Conservation (phyloP, 208 protist genomes). For the Tritrichomonas musculus region DNA sequence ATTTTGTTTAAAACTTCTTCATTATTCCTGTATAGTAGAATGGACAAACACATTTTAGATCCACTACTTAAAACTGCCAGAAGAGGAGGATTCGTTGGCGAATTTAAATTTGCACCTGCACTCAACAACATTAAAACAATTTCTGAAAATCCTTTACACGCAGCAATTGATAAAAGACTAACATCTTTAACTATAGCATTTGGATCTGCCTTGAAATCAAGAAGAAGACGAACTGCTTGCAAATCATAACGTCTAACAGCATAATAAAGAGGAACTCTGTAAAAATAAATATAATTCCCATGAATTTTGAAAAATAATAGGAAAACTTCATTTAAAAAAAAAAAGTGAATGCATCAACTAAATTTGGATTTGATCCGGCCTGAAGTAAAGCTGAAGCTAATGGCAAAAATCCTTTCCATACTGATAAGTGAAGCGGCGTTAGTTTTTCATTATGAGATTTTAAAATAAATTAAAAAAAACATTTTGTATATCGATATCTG, state of each 20-base stretch:
- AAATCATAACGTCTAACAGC: background rate
- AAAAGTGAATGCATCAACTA: background rate
- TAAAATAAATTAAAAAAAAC: no score
- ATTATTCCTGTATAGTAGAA: background rate
- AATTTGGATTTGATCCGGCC: background rate
- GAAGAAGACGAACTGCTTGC: background rate
- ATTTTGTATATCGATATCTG: background rate
- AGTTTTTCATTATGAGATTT: background rate
- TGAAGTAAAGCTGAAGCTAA: background rate
- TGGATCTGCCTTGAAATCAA: slow-evolving; percentile 8
- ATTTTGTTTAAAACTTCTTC: background rate
- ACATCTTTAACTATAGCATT: background rate
- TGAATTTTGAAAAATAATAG: background rate
- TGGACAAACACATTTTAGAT: background rate
- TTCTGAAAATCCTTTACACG: background rate
- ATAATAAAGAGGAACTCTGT: background rate
- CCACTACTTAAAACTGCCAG: background rate
- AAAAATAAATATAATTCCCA: background rate
- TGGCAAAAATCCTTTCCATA: slow-evolving; percentile 7
- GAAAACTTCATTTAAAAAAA: background rate
- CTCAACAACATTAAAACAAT: background rate
- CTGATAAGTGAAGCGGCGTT: background rate
- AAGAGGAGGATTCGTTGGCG: background rate
- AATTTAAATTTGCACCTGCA: background rate
- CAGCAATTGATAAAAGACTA: background rate